Evolutionary conservation across 352 stramenopile species (phyloP).

Genomic region (Globisporangium ultimum): DNA sequence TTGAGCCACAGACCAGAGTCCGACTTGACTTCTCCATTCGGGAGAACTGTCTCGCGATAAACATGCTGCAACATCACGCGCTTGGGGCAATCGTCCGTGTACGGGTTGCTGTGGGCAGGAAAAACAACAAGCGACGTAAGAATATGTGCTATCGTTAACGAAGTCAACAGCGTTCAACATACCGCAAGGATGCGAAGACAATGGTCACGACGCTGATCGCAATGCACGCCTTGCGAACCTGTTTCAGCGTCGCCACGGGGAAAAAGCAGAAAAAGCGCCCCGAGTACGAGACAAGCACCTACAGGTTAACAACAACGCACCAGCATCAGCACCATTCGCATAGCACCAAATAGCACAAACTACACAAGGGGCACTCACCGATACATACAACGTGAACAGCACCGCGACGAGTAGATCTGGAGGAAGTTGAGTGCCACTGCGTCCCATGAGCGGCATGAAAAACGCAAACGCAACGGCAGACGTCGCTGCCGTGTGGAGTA

Average conservation of each 20-base stretch:
- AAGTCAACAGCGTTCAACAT: conserved; percentile 4
- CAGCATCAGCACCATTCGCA: background rate
- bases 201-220: conserved; percentile 31
- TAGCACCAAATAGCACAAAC: background rate
- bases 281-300: conserved; percentile 53
- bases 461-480: conserved; percentile 64
- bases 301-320: background rate
- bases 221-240: conserved; percentile 37
- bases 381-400: conserved; percentile 42
- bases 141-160: background rate
- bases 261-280: conserved; percentile 76
- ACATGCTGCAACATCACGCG: conserved; percentile 70
- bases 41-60: conserved; percentile 41
- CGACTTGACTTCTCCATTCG: conserved; percentile 37
- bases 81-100: conserved; percentile 68
- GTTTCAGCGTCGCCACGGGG: conserved; percentile 29
- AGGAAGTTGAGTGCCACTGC: conserved; percentile 46
- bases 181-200: conserved; percentile 52
- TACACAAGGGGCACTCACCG: conserved; percentile 25
- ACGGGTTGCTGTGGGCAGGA: conserved; percentile 53
- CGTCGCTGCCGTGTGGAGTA: conserved; percentile 56
- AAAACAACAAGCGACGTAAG: background rate
- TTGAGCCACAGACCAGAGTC: conserved; percentile 77
- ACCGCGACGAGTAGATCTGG: conserved; percentile 53
- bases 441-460: conserved; percentile 71